Evolutionary conservation across 306 rosid species (phyloP).

Genomic region (Trifolium repens): DNA sequence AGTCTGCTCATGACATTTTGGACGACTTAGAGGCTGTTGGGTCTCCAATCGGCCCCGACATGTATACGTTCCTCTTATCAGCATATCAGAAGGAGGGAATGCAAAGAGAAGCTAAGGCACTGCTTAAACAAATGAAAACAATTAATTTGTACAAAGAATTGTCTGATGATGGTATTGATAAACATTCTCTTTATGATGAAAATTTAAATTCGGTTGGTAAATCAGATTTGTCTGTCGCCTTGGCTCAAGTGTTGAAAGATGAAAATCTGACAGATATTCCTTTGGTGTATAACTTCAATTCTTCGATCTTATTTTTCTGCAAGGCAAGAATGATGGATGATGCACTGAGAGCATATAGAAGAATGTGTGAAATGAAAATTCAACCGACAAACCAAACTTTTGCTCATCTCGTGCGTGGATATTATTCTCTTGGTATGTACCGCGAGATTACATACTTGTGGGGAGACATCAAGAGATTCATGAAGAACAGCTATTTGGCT

Average conservation of each 20-base stretch:
- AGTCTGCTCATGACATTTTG: conserved; percentile 85
- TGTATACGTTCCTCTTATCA: conserved; percentile 56
- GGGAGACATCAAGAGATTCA: conserved; percentile 86
- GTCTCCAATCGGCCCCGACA: conserved; percentile 44
- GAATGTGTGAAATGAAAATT: conserved; percentile 64
- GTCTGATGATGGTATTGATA: conserved; percentile 51
- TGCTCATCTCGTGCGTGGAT: conserved; percentile 55
- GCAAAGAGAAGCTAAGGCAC: conserved; percentile 73
- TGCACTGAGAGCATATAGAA: conserved; percentile 70
- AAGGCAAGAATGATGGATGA: conserved; percentile 89
- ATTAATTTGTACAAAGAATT: conserved; percentile 36
- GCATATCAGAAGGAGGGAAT: conserved; percentile 63
- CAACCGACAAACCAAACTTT: conserved; percentile 68
- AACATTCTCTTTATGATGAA: conserved; percentile 18
- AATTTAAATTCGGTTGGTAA: conserved; percentile 33
- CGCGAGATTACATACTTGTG: conserved; percentile 76
- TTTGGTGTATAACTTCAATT: conserved; percentile 61
- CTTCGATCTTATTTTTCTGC: conserved; percentile 78
- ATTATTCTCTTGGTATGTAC: conserved; percentile 72
- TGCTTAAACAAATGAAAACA: conserved; percentile 70
- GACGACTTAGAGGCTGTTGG: conserved; percentile 69
- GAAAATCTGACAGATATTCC: conserved; percentile 44
- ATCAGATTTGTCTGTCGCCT: conserved; percentile 52
- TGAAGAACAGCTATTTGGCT: conserved; percentile 48
- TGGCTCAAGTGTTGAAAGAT: conserved; percentile 56